These are phyloP conservation scores for Pythium apleroticum DNA, from an alignment of 352 stramenopile species.

Conservation along the genomic window DNA sequence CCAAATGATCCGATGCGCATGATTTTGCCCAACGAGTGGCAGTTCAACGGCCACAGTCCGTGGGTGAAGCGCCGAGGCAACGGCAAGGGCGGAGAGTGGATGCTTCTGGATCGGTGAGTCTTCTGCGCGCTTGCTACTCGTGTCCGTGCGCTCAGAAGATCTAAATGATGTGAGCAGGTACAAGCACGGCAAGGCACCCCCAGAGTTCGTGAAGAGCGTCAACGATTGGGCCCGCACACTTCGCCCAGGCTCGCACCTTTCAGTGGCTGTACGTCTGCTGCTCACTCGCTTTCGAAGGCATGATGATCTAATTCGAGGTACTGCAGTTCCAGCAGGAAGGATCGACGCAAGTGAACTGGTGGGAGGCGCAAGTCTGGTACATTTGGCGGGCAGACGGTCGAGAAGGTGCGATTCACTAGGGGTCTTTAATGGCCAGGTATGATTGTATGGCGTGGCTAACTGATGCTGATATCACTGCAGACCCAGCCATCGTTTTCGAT, in stretches of 20 bases:
- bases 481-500: conserved; percentile 55
- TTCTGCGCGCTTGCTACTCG: background rate
- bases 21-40: conserved; percentile 79
- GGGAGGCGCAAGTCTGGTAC: conserved; percentile 87
- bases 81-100: conserved; percentile 78
- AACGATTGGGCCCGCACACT: conserved; percentile 59
- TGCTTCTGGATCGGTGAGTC: conserved; percentile 41
- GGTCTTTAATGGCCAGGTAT: background rate
- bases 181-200: conserved; percentile 41
- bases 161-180: conserved; percentile 29
- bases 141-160: background rate
- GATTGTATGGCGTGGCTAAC: background rate
- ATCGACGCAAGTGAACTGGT: conserved; percentile 66
- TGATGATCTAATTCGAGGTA: conserved; percentile 1
- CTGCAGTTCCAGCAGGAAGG: conserved; percentile 70
- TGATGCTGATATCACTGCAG: conserved; percentile 16
- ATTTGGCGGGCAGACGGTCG: conserved; percentile 66
- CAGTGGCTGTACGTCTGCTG: conserved; percentile 52
- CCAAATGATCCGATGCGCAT: conserved; percentile 60
- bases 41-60: conserved; percentile 63
- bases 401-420: conserved; percentile 32
- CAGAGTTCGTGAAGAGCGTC: conserved; percentile 50
- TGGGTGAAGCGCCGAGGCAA: conserved; percentile 60
- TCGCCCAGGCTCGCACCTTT: conserved; percentile 52
- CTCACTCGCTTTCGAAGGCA: background rate